Evolutionary conservation across 2,329 filamentous ascomycete species (phyloP).

Genomic region (Pseudogymnoascus sp.): DNA sequence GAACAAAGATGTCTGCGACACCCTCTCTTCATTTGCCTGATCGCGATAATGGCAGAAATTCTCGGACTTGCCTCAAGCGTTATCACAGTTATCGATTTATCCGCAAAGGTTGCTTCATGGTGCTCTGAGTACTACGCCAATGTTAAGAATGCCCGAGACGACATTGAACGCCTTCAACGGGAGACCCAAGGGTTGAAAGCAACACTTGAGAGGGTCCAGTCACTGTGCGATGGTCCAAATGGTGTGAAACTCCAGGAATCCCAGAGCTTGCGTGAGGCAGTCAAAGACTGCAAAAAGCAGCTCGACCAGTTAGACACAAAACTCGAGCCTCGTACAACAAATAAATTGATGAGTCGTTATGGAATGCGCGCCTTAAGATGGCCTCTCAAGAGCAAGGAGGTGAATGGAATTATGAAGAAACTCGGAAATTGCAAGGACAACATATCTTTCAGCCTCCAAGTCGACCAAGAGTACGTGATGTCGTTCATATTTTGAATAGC

Average conservation of each 20-base stretch:
- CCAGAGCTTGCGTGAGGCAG: constrained; percentile 19
- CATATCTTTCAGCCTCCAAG: constrained; percentile 27
- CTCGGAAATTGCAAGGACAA: constrained; percentile 25
- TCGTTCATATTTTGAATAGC: constrained; percentile 10
- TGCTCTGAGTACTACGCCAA: constrained; percentile 32
- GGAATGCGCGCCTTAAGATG: constrained; percentile 33
- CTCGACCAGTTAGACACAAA: constrained; percentile 23
- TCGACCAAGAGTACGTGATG: constrained; percentile 29
- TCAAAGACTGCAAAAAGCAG: constrained; percentile 17
- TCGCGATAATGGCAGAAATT: constrained; percentile 14
- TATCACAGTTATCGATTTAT: constrained; percentile 33
- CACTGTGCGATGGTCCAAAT: constrained; percentile 25
- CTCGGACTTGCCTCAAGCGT: constrained; percentile 31
- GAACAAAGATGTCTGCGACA: not conserved
- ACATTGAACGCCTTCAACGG: constrained; percentile 29
- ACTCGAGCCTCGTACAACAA: constrained; percentile 21
- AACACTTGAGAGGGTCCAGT: constrained; percentile 22
- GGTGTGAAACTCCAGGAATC: constrained; percentile 24
- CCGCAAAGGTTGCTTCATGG: constrained; percentile 29
- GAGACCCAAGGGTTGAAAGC: constrained; percentile 24
- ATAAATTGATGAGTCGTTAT: constrained; percentile 27
- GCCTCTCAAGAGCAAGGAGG: constrained; percentile 32
- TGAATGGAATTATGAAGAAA: constrained; percentile 23
- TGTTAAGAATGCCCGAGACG: constrained; percentile 26
- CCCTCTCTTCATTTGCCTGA: constrained; percentile 13